Conservation (phyloP, 352 stramenopile genomes). For the Pythium rishiriense region DNA sequence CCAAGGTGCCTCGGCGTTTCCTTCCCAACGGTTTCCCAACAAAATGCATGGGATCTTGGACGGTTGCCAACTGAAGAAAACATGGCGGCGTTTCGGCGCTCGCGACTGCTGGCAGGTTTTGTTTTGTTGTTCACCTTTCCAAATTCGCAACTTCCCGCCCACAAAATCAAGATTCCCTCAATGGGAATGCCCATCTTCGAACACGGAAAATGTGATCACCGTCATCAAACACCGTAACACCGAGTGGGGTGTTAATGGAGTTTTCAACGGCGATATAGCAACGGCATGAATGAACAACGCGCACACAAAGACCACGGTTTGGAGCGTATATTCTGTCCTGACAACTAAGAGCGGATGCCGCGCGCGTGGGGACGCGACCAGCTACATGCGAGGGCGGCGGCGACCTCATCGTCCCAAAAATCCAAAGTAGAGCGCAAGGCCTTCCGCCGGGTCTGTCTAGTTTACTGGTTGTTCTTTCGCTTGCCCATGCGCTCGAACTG, state of each 20-base stretch:
- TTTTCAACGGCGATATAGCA: no score
- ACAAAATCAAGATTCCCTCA: slow-evolving; percentile 6
- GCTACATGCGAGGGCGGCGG: slow-evolving; percentile 14
- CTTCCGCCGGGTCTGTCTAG: slow-evolving; percentile 12
- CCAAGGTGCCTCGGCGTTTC: no score
- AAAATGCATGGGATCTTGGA: background rate
- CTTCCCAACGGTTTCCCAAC: no score
- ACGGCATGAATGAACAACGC: background rate
- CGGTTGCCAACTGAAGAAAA: no score
- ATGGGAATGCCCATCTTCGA: background rate
- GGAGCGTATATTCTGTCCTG: slow-evolving; percentile 28
- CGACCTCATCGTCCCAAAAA: no score
- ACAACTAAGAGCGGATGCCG: slow-evolving; percentile 24
- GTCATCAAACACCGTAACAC: no score
- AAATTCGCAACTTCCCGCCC: background rate
- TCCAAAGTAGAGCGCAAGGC: background rate
- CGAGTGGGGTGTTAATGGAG: no score
- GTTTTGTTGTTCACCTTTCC: background rate
- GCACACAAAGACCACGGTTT: background rate
- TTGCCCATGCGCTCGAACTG: slow-evolving; percentile 87
- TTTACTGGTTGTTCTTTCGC: slow-evolving; percentile 72
- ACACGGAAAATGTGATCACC: background rate
- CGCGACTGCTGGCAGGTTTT: slow-evolving; percentile 8
- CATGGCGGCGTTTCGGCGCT: background rate
- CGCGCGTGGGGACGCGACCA: background rate